phyloP scores from a whole-genome alignment of 495 filamentous ascomycete genomes.

The Podospora sp. region DNA sequence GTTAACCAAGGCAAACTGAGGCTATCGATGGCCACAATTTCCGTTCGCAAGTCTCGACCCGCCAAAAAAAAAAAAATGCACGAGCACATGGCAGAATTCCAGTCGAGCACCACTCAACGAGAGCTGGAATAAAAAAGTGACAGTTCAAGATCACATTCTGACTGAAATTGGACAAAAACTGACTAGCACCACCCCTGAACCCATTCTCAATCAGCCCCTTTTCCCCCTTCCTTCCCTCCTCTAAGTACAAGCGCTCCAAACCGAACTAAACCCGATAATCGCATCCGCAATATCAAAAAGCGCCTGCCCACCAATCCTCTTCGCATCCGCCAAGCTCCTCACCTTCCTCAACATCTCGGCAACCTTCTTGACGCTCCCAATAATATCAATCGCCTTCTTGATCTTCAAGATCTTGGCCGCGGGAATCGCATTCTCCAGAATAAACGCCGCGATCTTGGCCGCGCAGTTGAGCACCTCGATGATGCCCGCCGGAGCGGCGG shows the following conservation, averaged over 20 bases:
- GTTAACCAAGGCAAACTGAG: no score
- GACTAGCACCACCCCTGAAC: no score
- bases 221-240: no score
- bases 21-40: no score
- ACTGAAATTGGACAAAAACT: no score
- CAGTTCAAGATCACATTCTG: no score
- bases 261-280: conserved; percentile 12
- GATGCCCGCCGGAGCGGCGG: not conserved
- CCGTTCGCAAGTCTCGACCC: no score
- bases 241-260: conserved; percentile 4
- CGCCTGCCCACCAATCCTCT: not conserved
- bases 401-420: conserved; percentile 10
- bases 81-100: no score
- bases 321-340: not conserved
- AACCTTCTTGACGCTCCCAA: conserved; percentile 9
- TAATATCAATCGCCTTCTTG: conserved; percentile 6
- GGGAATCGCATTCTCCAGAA: not conserved
- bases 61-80: no score
- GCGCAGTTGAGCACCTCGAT: conserved; percentile 9
- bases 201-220: no score
- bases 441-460: conserved; percentile 4
- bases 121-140: no score
- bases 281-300: conserved; percentile 13
- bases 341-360: conserved; percentile 10
- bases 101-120: no score